Conservation (phyloP, 2,329 filamentous ascomycete genomes). For the Stachybotrys echinatus region DNA sequence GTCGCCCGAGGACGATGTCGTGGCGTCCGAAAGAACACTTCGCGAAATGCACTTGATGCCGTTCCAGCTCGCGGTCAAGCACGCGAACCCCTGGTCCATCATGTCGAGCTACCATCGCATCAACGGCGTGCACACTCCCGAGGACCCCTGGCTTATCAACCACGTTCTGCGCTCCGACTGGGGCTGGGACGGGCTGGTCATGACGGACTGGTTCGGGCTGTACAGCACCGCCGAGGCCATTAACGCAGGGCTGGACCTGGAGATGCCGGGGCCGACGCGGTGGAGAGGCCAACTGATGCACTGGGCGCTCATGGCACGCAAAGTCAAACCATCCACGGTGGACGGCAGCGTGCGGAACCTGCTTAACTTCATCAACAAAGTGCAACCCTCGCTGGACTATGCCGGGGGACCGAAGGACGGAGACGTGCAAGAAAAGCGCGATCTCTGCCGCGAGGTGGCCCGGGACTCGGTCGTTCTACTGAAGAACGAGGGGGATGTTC, state of each 20-base stretch:
- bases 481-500: no score
- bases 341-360: slow-evolving; percentile 19
- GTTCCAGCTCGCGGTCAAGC: slow-evolving; percentile 30
- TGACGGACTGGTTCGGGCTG: slow-evolving; percentile 29
- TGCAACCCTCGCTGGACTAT: not conserved
- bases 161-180: slow-evolving; percentile 32
- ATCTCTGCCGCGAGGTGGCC: no score
- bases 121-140: slow-evolving; percentile 29
- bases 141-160: slow-evolving; percentile 11
- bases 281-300: slow-evolving; percentile 16
- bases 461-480: no score
- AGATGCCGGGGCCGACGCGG: slow-evolving; percentile 27
- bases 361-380: slow-evolving; percentile 7
- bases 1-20: slow-evolving; percentile 15
- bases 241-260: slow-evolving; percentile 20
- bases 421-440: no score
- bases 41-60: slow-evolving; percentile 23
- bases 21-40: slow-evolving; percentile 13
- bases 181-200: slow-evolving; percentile 24
- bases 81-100: slow-evolving; percentile 31
- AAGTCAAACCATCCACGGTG: slow-evolving; percentile 12
- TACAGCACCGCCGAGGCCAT: slow-evolving; percentile 22
- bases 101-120: slow-evolving; percentile 25
- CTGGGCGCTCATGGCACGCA: slow-evolving; percentile 17
- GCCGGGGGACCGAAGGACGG: not conserved